Conservation (phyloP, 176 grass and related monocot genomes). For the Thinopyrum elongatum region DNA sequence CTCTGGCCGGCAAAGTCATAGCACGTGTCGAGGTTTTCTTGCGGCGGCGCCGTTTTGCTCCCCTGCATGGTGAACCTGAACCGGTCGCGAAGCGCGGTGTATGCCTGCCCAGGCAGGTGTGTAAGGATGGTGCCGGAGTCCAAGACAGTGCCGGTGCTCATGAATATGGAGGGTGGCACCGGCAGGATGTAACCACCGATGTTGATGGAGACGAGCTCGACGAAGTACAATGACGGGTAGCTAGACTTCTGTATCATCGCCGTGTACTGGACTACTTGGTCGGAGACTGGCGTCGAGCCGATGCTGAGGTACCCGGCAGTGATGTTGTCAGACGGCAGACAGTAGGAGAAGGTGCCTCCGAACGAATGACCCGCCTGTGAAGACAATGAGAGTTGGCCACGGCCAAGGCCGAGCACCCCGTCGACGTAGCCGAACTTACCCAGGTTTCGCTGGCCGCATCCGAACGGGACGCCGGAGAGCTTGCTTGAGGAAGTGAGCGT, state of each 20-base stretch:
- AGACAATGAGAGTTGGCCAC: slow-evolving; percentile 34
- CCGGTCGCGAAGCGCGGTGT: slow-evolving; percentile 33
- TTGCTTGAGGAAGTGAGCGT: slow-evolving; percentile 11
- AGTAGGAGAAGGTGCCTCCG: slow-evolving; percentile 64
- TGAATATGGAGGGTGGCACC: slow-evolving; percentile 39
- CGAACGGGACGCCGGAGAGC: slow-evolving; percentile 51
- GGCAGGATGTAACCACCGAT: slow-evolving; percentile 47
- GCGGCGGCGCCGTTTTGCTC: slow-evolving; percentile 39
- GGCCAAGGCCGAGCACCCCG: slow-evolving; percentile 67
- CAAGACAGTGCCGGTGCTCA: slow-evolving; percentile 30
- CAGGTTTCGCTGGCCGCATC: slow-evolving; percentile 36
- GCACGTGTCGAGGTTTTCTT: slow-evolving; percentile 57
- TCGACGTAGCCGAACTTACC: slow-evolving; percentile 37
- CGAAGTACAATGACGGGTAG: slow-evolving; percentile 46
- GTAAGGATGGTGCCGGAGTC: slow-evolving; percentile 47
- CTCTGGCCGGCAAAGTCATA: slow-evolving; percentile 47
- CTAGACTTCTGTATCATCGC: slow-evolving; percentile 27
- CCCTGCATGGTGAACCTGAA: slow-evolving; percentile 51
- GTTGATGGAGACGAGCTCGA: slow-evolving; percentile 34
- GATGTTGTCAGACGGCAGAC: slow-evolving; percentile 49
- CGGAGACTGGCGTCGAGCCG: slow-evolving; percentile 12
- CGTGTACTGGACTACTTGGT: slow-evolving; percentile 40
- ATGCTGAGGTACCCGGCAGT: slow-evolving; percentile 47
- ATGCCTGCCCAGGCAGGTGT: slow-evolving; percentile 20
- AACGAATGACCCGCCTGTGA: slow-evolving; percentile 37